Percentiles rank a stretch among this genome's conserved stretches.
These are phyloP conservation scores for Pleurotus sapidus DNA, from an alignment of 768 basidiomycete species.

Conservation along the genomic window DNA sequence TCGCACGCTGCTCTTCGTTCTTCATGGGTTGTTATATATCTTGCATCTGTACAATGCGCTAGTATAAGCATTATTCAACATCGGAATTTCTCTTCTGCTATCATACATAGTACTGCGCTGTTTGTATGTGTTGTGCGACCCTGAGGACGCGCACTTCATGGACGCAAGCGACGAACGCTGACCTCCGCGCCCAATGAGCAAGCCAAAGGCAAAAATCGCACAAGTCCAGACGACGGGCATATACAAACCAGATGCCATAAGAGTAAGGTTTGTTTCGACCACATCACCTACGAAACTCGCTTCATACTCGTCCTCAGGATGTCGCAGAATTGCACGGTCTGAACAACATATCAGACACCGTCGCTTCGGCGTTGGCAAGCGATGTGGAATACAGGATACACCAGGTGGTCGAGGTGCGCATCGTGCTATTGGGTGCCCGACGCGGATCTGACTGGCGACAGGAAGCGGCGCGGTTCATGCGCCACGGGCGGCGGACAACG, in stretches of 20 bases:
- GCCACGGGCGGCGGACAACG: constrained; percentile 88
- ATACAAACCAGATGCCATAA: constrained; percentile 62
- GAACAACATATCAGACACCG: constrained; percentile 66
- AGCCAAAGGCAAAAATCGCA: constrained; percentile 45
- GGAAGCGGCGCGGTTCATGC: constrained; percentile 97
- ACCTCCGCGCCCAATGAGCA: constrained; percentile 25
- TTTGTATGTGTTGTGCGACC: constrained; percentile 4
- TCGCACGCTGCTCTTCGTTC: background rate
- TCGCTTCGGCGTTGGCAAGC: constrained; percentile 84
- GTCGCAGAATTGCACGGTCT: constrained; percentile 87
- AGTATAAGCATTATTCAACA: background rate
- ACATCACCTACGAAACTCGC: background rate
- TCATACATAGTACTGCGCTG: background rate
- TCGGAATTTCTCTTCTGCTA: background rate
- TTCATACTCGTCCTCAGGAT: constrained; percentile 51
- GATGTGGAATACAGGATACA: constrained; percentile 97
- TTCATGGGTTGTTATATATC: constrained; percentile 9
- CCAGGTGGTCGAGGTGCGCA: constrained; percentile 83
- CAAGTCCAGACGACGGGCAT: constrained; percentile 56
- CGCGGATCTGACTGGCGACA: constrained; percentile 24
- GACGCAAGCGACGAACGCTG: background rate
- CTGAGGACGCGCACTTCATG: background rate
- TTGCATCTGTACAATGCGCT: constrained; percentile 7
- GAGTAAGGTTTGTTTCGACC: constrained; percentile 34
- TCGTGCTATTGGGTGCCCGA: background rate